Base-by-base conservation (phyloP, 371 early-diverging fungal genomes). In the Thermomucor indicae-seudaticae region DNA sequence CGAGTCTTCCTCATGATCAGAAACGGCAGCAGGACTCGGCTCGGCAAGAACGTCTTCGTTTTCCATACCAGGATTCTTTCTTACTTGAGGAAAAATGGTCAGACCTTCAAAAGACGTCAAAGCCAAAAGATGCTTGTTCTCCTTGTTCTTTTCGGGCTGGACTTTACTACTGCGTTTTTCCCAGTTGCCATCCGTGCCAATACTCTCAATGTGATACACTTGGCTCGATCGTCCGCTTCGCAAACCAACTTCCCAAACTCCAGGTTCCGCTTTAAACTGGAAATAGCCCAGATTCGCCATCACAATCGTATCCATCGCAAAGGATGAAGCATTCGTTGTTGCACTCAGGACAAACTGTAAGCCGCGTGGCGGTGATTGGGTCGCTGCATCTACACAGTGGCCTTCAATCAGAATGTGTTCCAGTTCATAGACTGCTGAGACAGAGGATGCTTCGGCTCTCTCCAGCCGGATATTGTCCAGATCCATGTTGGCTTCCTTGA, bases 231-330 rank as follows among this genome's bases (percentile, higher is more conserved):
- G 83, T 0, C 96, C 96, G 6, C 80, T 78, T n/a, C 97, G 78
- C 14, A 96, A 57, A 2, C 69, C 57, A 32, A 97, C 73, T 20
- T 71, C 57, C 91, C 92, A 97, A 1, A 91, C 77, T 31, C 97
- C 97, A 0, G 95, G 94, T 39, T 80, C 79, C 2, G 95, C 93
- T 60, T 93, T 90, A 29, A 97, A 76, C 60, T 97, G 97, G 55
- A 95, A 78, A 58, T 97, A 97, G 1, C 97, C 97, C 17, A 94
- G 73, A 48, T 97, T 97, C 29, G 93, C 92, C 97, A 97, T 97
- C 2, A 96, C 93, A 31, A 94, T 89, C 2, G 96, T 96, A 56
- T 94, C 96, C 0, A 84, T 86, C 35, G 80, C 77, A 0, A 62
- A 65, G n/a, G n/a, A n/a, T n/a, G n/a, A n/a, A 5, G 81, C 70